Evolutionary conservation across 2,329 filamentous ascomycete species (phyloP), one percentile per base, ranked within the genome.

Genomic region (Alternaria arborescens): DNA sequence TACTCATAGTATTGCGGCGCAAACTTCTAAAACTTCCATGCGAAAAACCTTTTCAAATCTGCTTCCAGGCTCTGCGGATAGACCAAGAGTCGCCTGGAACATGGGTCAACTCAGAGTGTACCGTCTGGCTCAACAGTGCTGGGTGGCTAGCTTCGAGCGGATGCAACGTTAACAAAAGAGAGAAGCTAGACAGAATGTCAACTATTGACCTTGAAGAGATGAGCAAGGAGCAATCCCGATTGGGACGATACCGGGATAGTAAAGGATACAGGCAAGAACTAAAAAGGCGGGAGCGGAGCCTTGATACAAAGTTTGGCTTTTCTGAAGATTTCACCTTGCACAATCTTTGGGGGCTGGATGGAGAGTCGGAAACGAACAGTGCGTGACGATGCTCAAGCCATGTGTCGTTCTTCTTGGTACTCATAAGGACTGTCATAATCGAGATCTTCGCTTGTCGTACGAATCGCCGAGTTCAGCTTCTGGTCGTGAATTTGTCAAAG

Each of bases 191-290:
- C 40, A 28, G 18, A 24, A 22, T 30, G 24, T 41, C 51, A 5
- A 20, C 22, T 14, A 38, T 30, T 5, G 26, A 41, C 8, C 40
- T 30, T 5, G 28, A 30, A 22, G 36, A 42, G 5, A 43, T 43
- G 26, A 53, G 51, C 28, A 34, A 8, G 10, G 40, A n/a, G 18
- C 36, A 53, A 11, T 32, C 41, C 22, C 51, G n/a, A 20, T 22
- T 30, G 8, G 2, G 10, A 5, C 5, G 26, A 30, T 42, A 43
- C 16, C 20, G 51, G 38, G 51, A 53, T 22, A 36, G 26, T 26
- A 40, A 53, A 11, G 51, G 51, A 30, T 53, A 43, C 20, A 28
- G 30, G 40, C 42, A 24, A 22, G 51, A 53, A 26, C 28, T 53
- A 7, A 22, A 22, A 32, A 40, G 40, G 28, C 38, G 51, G 18